phyloP scores from a whole-genome alignment of 192 early-diverging fungal species.

The Haplosporangium gracile region DNA sequence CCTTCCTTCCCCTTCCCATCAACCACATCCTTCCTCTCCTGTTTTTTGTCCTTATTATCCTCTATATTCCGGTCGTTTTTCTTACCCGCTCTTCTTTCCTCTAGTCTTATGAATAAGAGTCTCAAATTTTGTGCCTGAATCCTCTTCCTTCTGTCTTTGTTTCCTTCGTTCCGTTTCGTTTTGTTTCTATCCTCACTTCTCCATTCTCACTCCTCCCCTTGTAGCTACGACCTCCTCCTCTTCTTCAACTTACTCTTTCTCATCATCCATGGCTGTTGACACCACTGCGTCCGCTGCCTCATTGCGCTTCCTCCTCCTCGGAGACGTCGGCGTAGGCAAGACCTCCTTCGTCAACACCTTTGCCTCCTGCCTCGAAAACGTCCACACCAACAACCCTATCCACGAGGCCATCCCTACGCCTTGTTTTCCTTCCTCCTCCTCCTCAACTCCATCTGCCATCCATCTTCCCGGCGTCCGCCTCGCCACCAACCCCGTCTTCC shows the following conservation, averaged over 20 bases:
- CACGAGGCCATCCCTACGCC: slow-evolving; percentile 14
- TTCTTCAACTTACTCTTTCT: neutral
- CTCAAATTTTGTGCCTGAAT: neutral
- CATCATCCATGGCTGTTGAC: slow-evolving; percentile 6
- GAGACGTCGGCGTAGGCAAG: slow-evolving; percentile 31
- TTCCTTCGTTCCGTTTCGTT: neutral
- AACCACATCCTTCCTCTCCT: neutral
- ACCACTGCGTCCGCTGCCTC: slow-evolving; percentile 8
- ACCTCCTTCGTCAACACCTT: slow-evolving; percentile 17
- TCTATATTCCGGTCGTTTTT: no score
- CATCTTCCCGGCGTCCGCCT: slow-evolving; percentile 8
- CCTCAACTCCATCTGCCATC: neutral
- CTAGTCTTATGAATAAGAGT: no score
- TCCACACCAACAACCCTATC: slow-evolving; percentile 29
- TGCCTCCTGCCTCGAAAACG: slow-evolving; percentile 24
- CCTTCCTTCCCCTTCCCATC: neutral
- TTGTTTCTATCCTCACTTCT: neutral
- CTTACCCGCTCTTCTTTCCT: no score
- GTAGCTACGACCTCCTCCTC: neutral
- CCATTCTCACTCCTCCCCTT: neutral
- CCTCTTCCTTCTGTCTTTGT: neutral
- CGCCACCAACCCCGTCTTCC: slow-evolving; percentile 6
- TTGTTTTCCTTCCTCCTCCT: neutral
- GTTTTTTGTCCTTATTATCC: neutral
- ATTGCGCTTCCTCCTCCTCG: slow-evolving; percentile 20